phyloP scores from a whole-genome alignment of 2,329 filamentous ascomycete species.

The Penicillium crustosum region DNA sequence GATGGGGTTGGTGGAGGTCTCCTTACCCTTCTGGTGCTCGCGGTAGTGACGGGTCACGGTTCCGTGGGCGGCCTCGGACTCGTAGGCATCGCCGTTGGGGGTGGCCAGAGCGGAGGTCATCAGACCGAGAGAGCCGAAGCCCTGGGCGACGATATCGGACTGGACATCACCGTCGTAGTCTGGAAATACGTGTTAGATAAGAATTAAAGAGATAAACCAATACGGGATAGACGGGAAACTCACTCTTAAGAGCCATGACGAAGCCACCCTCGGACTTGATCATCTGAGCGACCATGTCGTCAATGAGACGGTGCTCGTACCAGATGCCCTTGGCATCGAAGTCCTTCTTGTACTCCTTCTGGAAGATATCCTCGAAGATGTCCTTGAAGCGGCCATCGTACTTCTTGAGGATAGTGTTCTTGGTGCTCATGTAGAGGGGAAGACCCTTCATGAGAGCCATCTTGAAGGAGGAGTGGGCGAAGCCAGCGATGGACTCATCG shows the following conservation, averaged over 20 bases:
- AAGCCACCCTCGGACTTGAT: constrained; percentile 97
- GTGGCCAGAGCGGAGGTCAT: constrained; percentile 99
- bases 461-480: constrained; percentile 96
- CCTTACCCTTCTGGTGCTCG: constrained; percentile 95
- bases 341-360: constrained; percentile 77
- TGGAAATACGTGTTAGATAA: constrained; percentile 38
- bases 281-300: constrained; percentile 99
- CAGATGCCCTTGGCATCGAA: constrained; percentile 93
- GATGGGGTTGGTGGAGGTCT: constrained; percentile 98
- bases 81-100: constrained; percentile 93
- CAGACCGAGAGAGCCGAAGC: constrained; percentile 94
- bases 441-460: constrained; percentile 81
- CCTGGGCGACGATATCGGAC: constrained; percentile 96
- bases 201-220: neutral
- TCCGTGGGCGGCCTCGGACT: constrained; percentile 96
- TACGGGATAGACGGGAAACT: constrained; percentile 37
- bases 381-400: constrained; percentile 99
- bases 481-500: constrained; percentile 88
- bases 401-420: constrained; percentile 99
- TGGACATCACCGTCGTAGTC: constrained; percentile 99
- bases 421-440: constrained; percentile 99
- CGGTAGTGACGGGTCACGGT: constrained; percentile 98
- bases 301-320: constrained; percentile 99
- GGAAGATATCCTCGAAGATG: constrained; percentile 97
- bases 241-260: constrained; percentile 97